A percentile compares a stretch with the other conserved stretches of the same genome.
Conservation (phyloP, 2,329 filamentous ascomycete species). For the Huntiella moniliformis region DNA sequence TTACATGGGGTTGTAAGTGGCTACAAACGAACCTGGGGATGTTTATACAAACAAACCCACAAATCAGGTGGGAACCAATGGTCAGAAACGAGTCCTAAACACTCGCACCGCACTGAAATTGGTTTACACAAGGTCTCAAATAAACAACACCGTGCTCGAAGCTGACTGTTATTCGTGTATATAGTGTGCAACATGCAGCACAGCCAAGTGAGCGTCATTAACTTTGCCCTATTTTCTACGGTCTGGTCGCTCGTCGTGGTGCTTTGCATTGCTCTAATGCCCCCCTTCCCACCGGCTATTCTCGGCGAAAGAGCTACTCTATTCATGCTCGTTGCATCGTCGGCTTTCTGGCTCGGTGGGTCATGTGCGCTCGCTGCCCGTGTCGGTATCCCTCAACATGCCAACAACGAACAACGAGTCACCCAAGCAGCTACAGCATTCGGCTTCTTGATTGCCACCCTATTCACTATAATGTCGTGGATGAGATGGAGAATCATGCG, state of each 20-base stretch:
- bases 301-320: slow-evolving; percentile 49
- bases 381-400: slow-evolving; percentile 35
- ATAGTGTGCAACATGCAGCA: slow-evolving; percentile 34
- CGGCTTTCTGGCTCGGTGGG: slow-evolving; percentile 80
- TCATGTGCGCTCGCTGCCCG: slow-evolving; percentile 57
- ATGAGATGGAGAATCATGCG: slow-evolving; percentile 7
- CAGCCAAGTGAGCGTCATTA: slow-evolving; percentile 26
- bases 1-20: slow-evolving; percentile 51
- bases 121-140: background rate
- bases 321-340: slow-evolving; percentile 50
- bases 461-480: slow-evolving; percentile 6
- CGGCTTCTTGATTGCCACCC: slow-evolving; percentile 41
- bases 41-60: no score
- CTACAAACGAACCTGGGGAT: no score
- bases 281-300: slow-evolving; percentile 38
- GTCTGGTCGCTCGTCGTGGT: slow-evolving; percentile 55
- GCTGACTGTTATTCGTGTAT: background rate
- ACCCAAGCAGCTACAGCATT: slow-evolving; percentile 47
- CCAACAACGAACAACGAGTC: slow-evolving; percentile 29
- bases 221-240: slow-evolving; percentile 64
- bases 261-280: slow-evolving; percentile 49
- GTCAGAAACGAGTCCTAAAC: no score
- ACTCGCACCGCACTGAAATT: no score
- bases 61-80: no score
- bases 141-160: background rate